phyloP scores from a whole-genome alignment of 176 grass and related monocot genomes.

The Metroxylon sagu region DNA sequence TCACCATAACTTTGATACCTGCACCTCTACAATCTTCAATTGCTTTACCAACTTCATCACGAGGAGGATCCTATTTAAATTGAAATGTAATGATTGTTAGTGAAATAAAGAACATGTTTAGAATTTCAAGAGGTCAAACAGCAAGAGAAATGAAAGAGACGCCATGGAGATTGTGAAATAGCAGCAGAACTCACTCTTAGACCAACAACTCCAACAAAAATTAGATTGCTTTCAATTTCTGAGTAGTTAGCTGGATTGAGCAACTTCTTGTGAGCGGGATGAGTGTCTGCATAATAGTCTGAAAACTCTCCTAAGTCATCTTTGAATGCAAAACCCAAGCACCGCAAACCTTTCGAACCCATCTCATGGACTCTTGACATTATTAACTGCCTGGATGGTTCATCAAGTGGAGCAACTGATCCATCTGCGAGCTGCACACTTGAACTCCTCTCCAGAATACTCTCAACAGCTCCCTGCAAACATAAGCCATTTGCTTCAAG shows the following conservation, averaged over 20 bases:
- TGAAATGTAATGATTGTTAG: not conserved
- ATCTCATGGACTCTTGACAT: constrained; percentile 56
- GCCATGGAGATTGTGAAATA: no score
- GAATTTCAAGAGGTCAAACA: no score
- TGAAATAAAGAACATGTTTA: not conserved
- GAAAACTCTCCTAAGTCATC: constrained; percentile 81
- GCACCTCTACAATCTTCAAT: constrained; percentile 97
- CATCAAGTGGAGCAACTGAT: constrained; percentile 75
- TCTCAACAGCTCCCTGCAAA: constrained; percentile 94
- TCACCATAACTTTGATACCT: constrained; percentile 94
- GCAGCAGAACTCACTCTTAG: constrained; percentile 55
- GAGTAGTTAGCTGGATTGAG: constrained; percentile 80
- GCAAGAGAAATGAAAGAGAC: no score
- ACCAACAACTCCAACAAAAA: constrained; percentile 87
- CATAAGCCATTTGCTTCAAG: not conserved
- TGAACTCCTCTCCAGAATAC: constrained; percentile 79
- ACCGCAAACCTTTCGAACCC: constrained; percentile 84
- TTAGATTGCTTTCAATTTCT: constrained; percentile 77
- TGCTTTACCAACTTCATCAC: constrained; percentile 87
- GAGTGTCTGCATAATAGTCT: constrained; percentile 76
- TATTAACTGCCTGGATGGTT: constrained; percentile 49
- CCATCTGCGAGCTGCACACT: constrained; percentile 74
- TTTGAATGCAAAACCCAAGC: constrained; percentile 97
- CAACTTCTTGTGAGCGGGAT: constrained; percentile 76
- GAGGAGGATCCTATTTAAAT: constrained; percentile 69